These are phyloP conservation scores for Furcasterigmium furcatum DNA, from an alignment of 2,329 filamentous ascomycete genomes.

Conservation along the genomic window DNA sequence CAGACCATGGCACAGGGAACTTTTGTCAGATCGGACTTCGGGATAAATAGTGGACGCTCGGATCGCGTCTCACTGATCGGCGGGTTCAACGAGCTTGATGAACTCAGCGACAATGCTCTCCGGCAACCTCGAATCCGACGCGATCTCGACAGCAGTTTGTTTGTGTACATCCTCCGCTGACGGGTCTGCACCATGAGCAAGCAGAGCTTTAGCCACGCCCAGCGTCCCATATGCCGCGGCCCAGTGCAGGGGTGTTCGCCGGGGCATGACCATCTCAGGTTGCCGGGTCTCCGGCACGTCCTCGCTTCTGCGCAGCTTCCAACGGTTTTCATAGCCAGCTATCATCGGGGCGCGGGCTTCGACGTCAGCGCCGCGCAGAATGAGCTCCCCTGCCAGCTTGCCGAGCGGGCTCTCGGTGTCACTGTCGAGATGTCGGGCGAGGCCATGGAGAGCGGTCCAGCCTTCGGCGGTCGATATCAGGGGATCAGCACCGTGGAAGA, in stretches of 20 bases:
- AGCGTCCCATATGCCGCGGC: background rate
- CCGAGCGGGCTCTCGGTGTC: background rate
- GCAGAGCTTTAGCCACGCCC: background rate
- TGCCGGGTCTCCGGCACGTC: no score
- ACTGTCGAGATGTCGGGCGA: constrained; percentile 6
- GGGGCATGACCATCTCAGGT: no score
- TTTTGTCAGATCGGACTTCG: no score
- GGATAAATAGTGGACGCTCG: no score
- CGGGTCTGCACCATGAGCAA: background rate
- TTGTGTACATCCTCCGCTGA: background rate
- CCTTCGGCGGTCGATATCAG: constrained; percentile 15
- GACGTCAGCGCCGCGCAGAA: background rate
- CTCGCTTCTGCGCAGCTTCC: no score
- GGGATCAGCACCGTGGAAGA: constrained; percentile 17
- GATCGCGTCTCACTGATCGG: no score
- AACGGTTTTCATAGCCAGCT: background rate
- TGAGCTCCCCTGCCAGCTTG: background rate
- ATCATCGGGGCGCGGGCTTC: background rate
- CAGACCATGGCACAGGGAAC: no score
- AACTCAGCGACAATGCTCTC: no score
- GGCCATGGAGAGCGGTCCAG: constrained; percentile 18
- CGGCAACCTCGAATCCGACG: no score
- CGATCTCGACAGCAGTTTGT: background rate
- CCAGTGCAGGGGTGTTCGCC: background rate
- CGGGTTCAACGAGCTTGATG: no score